These are phyloP conservation scores for Apiospora saccharicola DNA, from an alignment of 2,329 filamentous ascomycete species.

Conservation along the genomic window DNA sequence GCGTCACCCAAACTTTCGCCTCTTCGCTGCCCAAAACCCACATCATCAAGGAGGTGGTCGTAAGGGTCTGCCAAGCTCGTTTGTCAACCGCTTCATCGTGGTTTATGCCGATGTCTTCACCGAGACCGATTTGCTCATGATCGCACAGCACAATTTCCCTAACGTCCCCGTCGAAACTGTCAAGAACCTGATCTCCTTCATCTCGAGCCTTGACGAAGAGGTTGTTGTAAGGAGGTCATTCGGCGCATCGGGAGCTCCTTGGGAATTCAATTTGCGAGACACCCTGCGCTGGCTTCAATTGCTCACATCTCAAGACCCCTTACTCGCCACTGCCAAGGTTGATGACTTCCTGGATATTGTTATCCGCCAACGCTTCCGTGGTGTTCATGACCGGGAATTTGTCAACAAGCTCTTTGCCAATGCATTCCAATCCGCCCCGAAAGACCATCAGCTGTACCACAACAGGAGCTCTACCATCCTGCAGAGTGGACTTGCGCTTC, in stretches of 20 bases:
- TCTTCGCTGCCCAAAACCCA: slow-evolving; percentile 97
- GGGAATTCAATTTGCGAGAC: slow-evolving; percentile 96
- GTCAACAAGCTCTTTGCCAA: slow-evolving; percentile 71
- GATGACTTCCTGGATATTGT: slow-evolving; percentile 83
- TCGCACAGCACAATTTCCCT: slow-evolving; percentile 81
- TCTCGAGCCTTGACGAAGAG: slow-evolving; percentile 79
- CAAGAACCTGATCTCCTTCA: slow-evolving; percentile 75
- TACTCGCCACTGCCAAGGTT: slow-evolving; percentile 66
- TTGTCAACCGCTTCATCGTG: slow-evolving; percentile 97
- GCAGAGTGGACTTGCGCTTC: slow-evolving; percentile 81
- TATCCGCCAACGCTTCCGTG: slow-evolving; percentile 88
- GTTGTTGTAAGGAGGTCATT: slow-evolving; percentile 68
- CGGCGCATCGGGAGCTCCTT: slow-evolving; percentile 75
- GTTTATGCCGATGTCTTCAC: slow-evolving; percentile 95
- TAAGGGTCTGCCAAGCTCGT: slow-evolving; percentile 93
- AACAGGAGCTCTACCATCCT: slow-evolving; percentile 70
- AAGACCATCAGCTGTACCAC: slow-evolving; percentile 72
- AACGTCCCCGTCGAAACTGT: slow-evolving; percentile 65
- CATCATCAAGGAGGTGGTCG: slow-evolving; percentile 96
- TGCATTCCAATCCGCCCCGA: slow-evolving; percentile 64
- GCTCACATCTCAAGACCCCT: slow-evolving; percentile 64
- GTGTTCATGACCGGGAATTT: slow-evolving; percentile 68
- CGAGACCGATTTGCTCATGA: slow-evolving; percentile 79
- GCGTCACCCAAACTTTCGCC: slow-evolving; percentile 86
- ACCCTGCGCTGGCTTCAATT: slow-evolving; percentile 87